Conservation (phyloP, 2,329 filamentous ascomycete species). For the Colletotrichum liaoningense region DNA sequence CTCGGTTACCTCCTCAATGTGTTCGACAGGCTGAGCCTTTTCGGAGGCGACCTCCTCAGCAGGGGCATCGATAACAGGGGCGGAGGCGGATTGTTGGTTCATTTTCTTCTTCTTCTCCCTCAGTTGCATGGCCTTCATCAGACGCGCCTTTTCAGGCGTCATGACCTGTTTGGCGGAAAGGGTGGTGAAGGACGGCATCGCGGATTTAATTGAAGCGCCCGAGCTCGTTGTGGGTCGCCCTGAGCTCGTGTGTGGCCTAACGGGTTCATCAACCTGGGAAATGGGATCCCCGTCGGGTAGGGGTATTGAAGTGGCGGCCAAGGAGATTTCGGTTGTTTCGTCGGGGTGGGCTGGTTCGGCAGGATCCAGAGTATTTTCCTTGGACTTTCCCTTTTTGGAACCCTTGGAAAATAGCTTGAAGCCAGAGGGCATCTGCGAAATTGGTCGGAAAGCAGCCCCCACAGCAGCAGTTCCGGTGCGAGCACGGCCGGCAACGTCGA, state of each 20-base stretch:
- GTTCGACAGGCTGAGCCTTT: slow-evolving; percentile 35
- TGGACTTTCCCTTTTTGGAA: slow-evolving; percentile 61
- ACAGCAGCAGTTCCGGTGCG: slow-evolving; percentile 61
- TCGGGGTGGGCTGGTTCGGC: slow-evolving; percentile 48
- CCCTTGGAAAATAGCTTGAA: slow-evolving; percentile 76
- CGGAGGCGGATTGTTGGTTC: slow-evolving; percentile 44
- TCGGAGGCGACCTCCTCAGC: slow-evolving; percentile 35
- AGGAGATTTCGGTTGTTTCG: slow-evolving; percentile 49
- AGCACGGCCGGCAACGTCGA: slow-evolving; percentile 71
- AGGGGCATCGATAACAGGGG: slow-evolving; percentile 41
- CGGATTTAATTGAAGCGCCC: slow-evolving; percentile 54
- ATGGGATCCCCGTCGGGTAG: slow-evolving; percentile 48
- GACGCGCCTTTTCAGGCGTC: slow-evolving; percentile 87
- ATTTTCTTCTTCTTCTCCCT: slow-evolving; percentile 80
- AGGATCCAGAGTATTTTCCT: slow-evolving; percentile 44
- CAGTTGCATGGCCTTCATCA: slow-evolving; percentile 95
- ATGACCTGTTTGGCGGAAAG: slow-evolving; percentile 64
- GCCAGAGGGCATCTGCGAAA: slow-evolving; percentile 84
- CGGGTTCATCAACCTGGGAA: slow-evolving; percentile 41
- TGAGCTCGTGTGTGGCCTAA: slow-evolving; percentile 48
- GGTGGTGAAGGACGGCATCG: slow-evolving; percentile 43
- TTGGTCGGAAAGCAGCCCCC: slow-evolving; percentile 69
- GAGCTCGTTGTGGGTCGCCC: slow-evolving; percentile 58
- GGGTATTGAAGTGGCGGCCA: slow-evolving; percentile 46
- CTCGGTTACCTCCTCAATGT: slow-evolving; percentile 39